Base-by-base conservation (phyloP, 306 rosid genomes). In the Cucurbita pepo region DNA sequence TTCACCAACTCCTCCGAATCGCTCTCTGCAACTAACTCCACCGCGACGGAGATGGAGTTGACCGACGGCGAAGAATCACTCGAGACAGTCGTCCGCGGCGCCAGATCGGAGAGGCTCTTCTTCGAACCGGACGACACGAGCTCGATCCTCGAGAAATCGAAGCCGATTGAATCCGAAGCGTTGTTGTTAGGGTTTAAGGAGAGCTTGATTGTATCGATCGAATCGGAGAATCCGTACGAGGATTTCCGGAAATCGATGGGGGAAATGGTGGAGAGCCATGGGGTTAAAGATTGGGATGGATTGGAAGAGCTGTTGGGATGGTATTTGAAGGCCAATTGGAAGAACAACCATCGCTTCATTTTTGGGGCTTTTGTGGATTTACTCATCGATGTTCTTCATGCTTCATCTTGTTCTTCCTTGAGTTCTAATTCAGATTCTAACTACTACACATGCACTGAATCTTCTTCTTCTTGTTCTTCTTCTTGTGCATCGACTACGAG, bases 321-420 rank as follows among this genome's bases (percentile, higher is more conserved):
- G 86, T 92, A 92, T 50, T 73, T 92, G 79, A 86, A 48, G 72
- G 86, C 84, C 0, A 92, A 88, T 69, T 83, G 86, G 11, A 89
- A 81, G 76, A 85, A 83, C 8, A 92, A 88, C 58, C 96, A 88
- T 67, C 85, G 87, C 0, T 92, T 85, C 36, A 90, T 92, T 2
- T 83, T 92, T 0, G 87, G 86, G 38, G 96, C 97, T 22, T 92
- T 92, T 71, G 88, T 89, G 3, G 97, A 92, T 84, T 83, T 92
- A 22, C 78, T 89, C 0, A 59, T 84, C 71, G 57, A 79, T 48
- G 51, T 88, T 62, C 15, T 47, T 4, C 21, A 34, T 21, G 18
- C 56, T 43, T 14, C 54, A 1, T 37, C 48, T 37, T 48, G 61
- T 0, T 44, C 56, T 3, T 44, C 38, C 1, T 16, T 14, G 2